Conservation (phyloP, 2,329 filamentous ascomycete species). For the Cordyceps cateniannulata region DNA sequence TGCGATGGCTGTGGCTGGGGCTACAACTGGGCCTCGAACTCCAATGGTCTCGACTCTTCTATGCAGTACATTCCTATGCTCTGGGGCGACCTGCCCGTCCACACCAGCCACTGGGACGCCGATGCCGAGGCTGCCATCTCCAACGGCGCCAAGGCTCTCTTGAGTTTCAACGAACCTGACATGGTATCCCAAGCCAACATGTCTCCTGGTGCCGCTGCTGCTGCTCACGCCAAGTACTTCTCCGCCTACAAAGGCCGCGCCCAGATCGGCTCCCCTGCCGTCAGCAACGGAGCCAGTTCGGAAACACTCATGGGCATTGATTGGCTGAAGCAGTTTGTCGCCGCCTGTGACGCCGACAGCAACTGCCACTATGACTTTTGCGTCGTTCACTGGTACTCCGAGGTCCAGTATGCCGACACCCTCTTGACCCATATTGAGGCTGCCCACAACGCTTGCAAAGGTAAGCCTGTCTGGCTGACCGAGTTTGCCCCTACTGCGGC, state of each 20-base stretch:
- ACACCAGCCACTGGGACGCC: conserved; percentile 42
- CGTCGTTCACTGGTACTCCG: conserved; percentile 59
- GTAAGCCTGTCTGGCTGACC: conserved; percentile 54
- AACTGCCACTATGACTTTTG: conserved; percentile 54
- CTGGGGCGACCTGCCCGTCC: conserved; percentile 43
- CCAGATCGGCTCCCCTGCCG: conserved; percentile 51
- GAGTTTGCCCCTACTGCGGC: conserved; percentile 52
- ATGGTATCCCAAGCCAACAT: conserved; percentile 53
- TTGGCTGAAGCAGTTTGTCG: conserved; percentile 50
- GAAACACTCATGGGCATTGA: too few species aligned
- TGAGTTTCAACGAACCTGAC: conserved; percentile 71
- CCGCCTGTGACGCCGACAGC: conserved; percentile 37
- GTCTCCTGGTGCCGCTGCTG: conserved; percentile 43
- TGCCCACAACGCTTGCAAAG: conserved; percentile 38
- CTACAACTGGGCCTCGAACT: conserved; percentile 60
- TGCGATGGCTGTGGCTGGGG: conserved; percentile 47
- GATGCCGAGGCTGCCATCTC: conserved; percentile 46
- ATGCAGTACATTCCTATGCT: conserved; percentile 62
- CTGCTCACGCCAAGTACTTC: conserved; percentile 46
- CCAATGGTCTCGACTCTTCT: conserved; percentile 34
- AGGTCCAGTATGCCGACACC: conserved; percentile 35
- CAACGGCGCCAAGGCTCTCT: conserved; percentile 48
- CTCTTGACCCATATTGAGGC: conserved; percentile 50
- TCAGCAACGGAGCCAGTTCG: conserved; percentile 53
- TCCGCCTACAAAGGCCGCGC: conserved; percentile 47